Evolutionary conservation across 2,329 filamentous ascomycete genomes (phyloP).

Genomic region (Erysiphe pulchra): DNA sequence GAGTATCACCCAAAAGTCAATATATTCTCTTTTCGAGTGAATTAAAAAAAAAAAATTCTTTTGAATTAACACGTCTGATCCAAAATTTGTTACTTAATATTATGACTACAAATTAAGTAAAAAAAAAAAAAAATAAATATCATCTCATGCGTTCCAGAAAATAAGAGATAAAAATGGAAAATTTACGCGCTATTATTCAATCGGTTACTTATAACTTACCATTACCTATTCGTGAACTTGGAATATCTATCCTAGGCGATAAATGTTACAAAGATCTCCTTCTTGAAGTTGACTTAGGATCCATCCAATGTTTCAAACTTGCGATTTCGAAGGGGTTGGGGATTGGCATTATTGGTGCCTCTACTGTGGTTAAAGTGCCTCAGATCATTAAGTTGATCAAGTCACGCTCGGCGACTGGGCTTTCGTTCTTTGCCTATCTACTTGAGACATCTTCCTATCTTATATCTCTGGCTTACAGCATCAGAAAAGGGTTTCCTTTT

Average conservation of each 20-base stretch:
- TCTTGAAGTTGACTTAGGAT: slow-evolving; percentile 56
- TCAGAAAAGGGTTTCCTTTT: slow-evolving; percentile 78
- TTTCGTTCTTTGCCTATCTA: slow-evolving; percentile 75
- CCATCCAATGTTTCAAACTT: slow-evolving; percentile 62
- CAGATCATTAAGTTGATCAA: slow-evolving; percentile 81
- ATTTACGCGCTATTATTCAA: slow-evolving; percentile 30
- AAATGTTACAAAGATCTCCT: slow-evolving; percentile 69
- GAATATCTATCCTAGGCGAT: slow-evolving; percentile 55
- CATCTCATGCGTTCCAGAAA: too few species aligned
- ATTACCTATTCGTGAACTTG: slow-evolving; percentile 44
- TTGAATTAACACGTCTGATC: too few species aligned
- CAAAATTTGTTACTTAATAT: too few species aligned
- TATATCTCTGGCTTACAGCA: slow-evolving; percentile 78
- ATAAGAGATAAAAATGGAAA: slow-evolving; percentile 23
- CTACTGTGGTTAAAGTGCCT: slow-evolving; percentile 81
- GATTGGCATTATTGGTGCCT: slow-evolving; percentile 76
- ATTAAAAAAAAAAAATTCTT: too few species aligned
- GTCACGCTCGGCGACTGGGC: slow-evolving; percentile 56
- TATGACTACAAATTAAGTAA: too few species aligned
- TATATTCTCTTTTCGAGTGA: too few species aligned
- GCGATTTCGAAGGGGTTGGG: slow-evolving; percentile 81
- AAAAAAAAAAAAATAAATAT: too few species aligned
- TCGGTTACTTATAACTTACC: slow-evolving; percentile 53
- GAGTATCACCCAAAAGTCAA: too few species aligned
- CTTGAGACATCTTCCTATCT: slow-evolving; percentile 77